A percentile compares a stretch with the other conserved stretches of the same genome.
Conservation (phyloP, 2,329 filamentous ascomycete genomes). For the Apiospora hydei region DNA sequence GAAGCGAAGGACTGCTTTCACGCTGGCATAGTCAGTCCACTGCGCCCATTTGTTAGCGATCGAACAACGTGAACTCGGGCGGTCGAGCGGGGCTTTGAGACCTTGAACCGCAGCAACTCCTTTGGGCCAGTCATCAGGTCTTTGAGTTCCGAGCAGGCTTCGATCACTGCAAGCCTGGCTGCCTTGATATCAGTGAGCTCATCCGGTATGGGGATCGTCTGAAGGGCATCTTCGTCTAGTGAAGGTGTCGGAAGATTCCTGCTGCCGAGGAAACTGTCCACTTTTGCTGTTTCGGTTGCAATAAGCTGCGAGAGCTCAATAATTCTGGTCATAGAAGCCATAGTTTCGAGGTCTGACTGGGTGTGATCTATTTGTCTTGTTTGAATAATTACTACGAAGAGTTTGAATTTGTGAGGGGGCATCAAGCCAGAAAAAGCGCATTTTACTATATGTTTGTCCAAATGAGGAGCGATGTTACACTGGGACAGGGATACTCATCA, state of each 20-base stretch:
- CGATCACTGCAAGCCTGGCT: slow-evolving; percentile 29
- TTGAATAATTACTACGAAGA: too few species aligned
- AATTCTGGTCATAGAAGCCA: not conserved
- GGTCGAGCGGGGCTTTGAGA: not conserved
- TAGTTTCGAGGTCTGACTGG: not conserved
- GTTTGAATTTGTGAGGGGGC: too few species aligned
- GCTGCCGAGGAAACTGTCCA: not conserved
- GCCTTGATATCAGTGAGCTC: slow-evolving; percentile 19
- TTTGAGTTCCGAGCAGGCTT: slow-evolving; percentile 32
- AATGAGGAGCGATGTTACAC: too few species aligned
- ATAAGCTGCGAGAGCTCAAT: not conserved
- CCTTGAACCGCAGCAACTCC: slow-evolving; percentile 23
- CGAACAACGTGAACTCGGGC: not conserved
- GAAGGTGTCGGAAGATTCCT: not conserved
- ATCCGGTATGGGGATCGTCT: not conserved
- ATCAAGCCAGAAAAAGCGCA: too few species aligned
- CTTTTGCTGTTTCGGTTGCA: not conserved
- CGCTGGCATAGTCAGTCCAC: not conserved
- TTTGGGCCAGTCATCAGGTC: slow-evolving; percentile 33
- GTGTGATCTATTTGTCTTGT: too few species aligned
- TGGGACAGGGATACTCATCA: too few species aligned
- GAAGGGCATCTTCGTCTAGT: not conserved
- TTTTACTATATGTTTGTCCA: too few species aligned
- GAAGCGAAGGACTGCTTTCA: not conserved
- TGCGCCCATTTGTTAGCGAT: not conserved